Percentiles rank a stretch among this genome's conserved stretches.
These are phyloP conservation scores for Pyracantha coccinea DNA, from an alignment of 331 rosid species.

Conservation along the genomic window DNA sequence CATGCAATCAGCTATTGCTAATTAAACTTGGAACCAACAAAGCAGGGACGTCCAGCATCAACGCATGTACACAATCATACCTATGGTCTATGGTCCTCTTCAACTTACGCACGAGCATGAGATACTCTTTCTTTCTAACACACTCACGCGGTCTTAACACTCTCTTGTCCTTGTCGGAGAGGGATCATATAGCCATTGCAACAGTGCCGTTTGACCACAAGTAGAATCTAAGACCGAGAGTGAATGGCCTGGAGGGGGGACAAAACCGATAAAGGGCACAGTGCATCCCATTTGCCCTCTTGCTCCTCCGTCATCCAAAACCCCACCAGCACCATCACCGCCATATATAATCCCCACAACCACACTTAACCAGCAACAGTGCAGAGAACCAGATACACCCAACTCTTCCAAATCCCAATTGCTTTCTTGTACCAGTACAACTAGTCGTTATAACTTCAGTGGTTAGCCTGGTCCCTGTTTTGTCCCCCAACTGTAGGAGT, in stretches of 20 bases:
- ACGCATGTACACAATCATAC: too few relatives aligned
- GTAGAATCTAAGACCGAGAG: not conserved
- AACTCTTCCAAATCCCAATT: conserved; percentile 51
- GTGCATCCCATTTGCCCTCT: not conserved
- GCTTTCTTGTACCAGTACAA: conserved; percentile 15
- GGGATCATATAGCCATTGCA: not conserved
- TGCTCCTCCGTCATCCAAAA: not conserved
- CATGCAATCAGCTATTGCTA: not conserved
- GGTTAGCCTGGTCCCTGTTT: conserved; percentile 42
- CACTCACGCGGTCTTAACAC: too few relatives aligned
- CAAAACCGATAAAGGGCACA: not conserved
- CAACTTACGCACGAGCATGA: too few relatives aligned
- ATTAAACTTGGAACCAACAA: not conserved
- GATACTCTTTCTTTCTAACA: too few relatives aligned
- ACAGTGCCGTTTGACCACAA: not conserved
- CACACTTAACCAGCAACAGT: conserved; percentile 17
- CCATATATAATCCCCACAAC: not conserved
- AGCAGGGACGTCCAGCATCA: too few relatives aligned
- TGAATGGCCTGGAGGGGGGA: not conserved
- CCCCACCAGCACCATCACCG: not conserved
- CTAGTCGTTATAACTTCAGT: conserved; percentile 44
- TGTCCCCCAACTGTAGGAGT: conserved; percentile 46
- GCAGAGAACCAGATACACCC: conserved; percentile 50
- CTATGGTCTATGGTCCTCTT: too few relatives aligned
- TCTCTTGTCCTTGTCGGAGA: not conserved